phyloP scores from a whole-genome alignment of 192 early-diverging fungal genomes.

The Backusella australiensis region DNA sequence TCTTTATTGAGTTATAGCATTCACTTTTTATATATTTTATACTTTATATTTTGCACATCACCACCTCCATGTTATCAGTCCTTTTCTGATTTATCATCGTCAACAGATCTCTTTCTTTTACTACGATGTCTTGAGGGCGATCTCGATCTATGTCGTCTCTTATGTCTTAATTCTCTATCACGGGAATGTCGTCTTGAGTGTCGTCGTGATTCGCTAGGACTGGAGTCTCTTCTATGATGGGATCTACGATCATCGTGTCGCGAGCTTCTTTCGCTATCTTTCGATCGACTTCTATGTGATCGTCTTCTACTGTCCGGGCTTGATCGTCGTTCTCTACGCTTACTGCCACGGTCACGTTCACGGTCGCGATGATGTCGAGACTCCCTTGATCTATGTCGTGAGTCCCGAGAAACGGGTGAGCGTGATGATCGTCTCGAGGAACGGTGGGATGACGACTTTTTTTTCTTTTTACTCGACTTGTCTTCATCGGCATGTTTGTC shows the following conservation, averaged over 20 bases:
- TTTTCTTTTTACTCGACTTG: slow-evolving; percentile 11
- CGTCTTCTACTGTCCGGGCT: neutral
- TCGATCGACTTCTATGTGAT: slow-evolving; percentile 7
- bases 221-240: neutral
- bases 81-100: neutral
- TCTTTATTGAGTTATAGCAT: no score
- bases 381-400: neutral
- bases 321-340: neutral
- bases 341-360: neutral
- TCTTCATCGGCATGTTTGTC: neutral
- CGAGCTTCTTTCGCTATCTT: neutral
- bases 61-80: neutral
- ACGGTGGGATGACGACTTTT: neutral
- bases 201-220: neutral
- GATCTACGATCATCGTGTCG: neutral
- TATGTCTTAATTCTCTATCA: neutral
- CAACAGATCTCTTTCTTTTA: slow-evolving; percentile 5
- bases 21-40: neutral
- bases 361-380: neutral
- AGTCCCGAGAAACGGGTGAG: neutral
- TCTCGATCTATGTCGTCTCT: neutral
- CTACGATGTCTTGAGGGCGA: neutral
- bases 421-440: neutral
- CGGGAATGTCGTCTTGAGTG: neutral
- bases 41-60: neutral